phyloP scores from a whole-genome alignment of 331 rosid species.

The Malus hybrid region DNA sequence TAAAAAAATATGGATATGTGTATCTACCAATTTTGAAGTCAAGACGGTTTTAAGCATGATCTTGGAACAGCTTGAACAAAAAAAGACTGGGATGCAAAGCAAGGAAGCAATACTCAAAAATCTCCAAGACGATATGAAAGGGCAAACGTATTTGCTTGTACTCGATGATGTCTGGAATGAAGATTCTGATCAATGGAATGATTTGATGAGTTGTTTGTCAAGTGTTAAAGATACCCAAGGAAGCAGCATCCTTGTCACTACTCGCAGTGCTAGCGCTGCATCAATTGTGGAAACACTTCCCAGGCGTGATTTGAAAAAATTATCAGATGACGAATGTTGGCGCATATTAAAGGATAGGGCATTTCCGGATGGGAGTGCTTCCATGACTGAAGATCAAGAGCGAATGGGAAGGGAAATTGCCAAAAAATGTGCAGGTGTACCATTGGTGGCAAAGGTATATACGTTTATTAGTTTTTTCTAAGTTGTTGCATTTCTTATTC shows the following conservation, averaged over 20 bases:
- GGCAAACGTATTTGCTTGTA: not conserved
- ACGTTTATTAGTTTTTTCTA: not conserved
- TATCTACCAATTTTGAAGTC: not conserved
- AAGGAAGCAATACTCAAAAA: no score
- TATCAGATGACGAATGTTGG: not conserved
- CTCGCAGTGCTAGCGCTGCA: not conserved
- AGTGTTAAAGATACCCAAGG: not conserved
- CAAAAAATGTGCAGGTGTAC: not conserved
- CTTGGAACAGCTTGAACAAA: rapidly evolving
- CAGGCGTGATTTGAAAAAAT: rapidly evolving
- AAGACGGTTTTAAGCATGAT: not conserved
- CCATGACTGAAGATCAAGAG: not conserved
- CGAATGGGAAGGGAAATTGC: not conserved
- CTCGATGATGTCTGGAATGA: slow-evolving; percentile 8
- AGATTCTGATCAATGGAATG: not conserved
- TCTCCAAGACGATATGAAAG: not conserved
- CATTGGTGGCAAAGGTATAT: not conserved
- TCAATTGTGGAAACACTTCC: not conserved
- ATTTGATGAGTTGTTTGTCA: not conserved
- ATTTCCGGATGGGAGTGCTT: not conserved
- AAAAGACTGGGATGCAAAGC: not conserved
- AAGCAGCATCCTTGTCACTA: not conserved
- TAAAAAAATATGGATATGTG: not conserved
- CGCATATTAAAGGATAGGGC: not conserved
- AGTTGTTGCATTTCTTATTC: no score